A percentile compares a stretch with the other conserved stretches of the same genome.
Conservation (phyloP, 2,329 filamentous ascomycete species). For the Dactylonectria macrodidyma region DNA sequence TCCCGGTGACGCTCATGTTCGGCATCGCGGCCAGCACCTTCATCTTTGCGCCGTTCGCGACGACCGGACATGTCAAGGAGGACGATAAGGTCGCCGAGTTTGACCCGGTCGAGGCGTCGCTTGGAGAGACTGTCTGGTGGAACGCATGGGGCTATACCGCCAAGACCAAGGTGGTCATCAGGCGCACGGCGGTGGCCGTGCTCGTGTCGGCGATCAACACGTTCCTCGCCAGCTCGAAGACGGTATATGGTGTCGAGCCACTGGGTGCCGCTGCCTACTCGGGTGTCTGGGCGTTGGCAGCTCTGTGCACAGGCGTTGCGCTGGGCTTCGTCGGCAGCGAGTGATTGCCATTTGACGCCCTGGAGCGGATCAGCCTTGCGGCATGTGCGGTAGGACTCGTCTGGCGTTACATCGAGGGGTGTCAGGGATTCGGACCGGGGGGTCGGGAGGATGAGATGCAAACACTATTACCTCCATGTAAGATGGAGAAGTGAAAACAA, state of each 20-base stretch:
- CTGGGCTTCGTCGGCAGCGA: constrained; percentile 67
- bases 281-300: constrained; percentile 79
- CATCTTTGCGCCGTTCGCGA: constrained; percentile 80
- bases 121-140: constrained; percentile 79
- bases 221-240: constrained; percentile 76
- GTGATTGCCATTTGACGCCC: constrained; percentile 36
- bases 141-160: constrained; percentile 80
- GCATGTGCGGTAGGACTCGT: constrained; percentile 8
- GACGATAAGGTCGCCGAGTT: constrained; percentile 69
- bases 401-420: constrained; percentile 22
- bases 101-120: constrained; percentile 74
- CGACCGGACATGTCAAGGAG: constrained; percentile 63
- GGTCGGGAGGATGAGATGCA: constrained; percentile 16
- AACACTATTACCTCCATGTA: constrained; percentile 11
- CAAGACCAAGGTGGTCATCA: constrained; percentile 74
- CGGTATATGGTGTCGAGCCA: constrained; percentile 78
- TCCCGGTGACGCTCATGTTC: constrained; percentile 71
- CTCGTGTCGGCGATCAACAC: constrained; percentile 71
- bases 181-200: constrained; percentile 73
- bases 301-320: constrained; percentile 70
- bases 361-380: constrained; percentile 35
- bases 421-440: constrained; percentile 22
- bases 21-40: constrained; percentile 82
- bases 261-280: constrained; percentile 82
- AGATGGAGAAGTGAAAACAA: constrained; percentile 34